These are phyloP conservation scores for Emergomyces pasteurianus DNA, from an alignment of 2,329 filamentous ascomycete genomes.

Conservation along the genomic window DNA sequence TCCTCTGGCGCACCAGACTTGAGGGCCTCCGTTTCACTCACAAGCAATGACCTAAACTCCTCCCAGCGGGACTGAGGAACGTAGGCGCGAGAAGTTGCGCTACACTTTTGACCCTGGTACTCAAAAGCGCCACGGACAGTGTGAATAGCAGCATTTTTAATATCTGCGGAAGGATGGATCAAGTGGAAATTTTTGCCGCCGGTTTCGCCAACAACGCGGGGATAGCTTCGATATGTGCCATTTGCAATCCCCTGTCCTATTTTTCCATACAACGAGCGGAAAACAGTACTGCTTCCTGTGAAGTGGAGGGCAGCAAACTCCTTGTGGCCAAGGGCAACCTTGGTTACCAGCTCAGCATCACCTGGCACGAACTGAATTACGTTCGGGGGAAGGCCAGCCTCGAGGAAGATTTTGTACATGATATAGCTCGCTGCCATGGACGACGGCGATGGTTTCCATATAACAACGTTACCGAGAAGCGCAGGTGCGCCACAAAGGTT, in stretches of 20 bases:
- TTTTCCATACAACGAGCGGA: constrained; percentile 75
- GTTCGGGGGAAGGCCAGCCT: constrained; percentile 75
- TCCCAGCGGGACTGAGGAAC: constrained; percentile 63
- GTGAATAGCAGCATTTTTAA: constrained; percentile 67
- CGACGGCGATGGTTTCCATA: constrained; percentile 90
- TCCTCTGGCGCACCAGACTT: constrained; percentile 58
- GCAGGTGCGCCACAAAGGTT: constrained; percentile 75
- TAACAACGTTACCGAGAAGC: constrained; percentile 81
- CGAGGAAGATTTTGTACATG: constrained; percentile 76
- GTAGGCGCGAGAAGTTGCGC: constrained; percentile 71
- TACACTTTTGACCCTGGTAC: constrained; percentile 86
- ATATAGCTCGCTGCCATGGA: constrained; percentile 86
- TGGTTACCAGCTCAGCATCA: constrained; percentile 71
- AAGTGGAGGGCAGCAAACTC: constrained; percentile 89
- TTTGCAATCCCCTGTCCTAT: constrained; percentile 71
- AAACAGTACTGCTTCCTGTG: constrained; percentile 83
- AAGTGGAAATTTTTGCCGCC: constrained; percentile 92
- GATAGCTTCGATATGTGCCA: constrained; percentile 71
- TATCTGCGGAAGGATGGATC: constrained; percentile 62
- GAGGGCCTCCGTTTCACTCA: constrained; percentile 56
- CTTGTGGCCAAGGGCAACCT: constrained; percentile 59
- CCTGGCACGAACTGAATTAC: constrained; percentile 91
- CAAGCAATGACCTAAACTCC: constrained; percentile 54
- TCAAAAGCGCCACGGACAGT: constrained; percentile 81
- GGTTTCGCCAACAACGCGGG: constrained; percentile 79